Base-by-base conservation (phyloP, 2,329 filamentous ascomycete genomes). In the Orbilia javanica region DNA sequence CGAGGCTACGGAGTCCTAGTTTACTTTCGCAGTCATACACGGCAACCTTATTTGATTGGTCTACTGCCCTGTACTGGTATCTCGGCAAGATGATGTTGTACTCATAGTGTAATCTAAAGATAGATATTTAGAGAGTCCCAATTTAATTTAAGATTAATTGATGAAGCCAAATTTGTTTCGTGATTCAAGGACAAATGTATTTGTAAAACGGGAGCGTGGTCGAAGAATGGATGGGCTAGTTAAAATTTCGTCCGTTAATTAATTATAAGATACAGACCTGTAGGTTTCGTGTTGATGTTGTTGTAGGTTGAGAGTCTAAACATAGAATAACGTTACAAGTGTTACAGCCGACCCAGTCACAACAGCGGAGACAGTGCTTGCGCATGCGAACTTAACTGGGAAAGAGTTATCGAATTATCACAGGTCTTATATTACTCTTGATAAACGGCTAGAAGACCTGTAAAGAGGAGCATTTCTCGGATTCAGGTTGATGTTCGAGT, bases 251-350 rank as follows among this genome's bases (percentile, higher is more conserved):
- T n/a, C n/a, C n/a, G n/a, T n/a, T n/a, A n/a, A n/a, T n/a, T n/a
- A n/a, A n/a, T n/a, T n/a, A n/a, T n/a, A n/a, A n/a, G n/a, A n/a
- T n/a, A n/a, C n/a, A n/a, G n/a, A n/a, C n/a, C n/a, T n/a, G n/a
- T n/a, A n/a, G n/a, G n/a, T n/a, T 60, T 27, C 4, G 55, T 20
- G 55, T 60, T 60, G 55, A 60, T 11, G 10, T 27, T 60, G 55
- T 60, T 60, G 55, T n/a, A 60, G 42, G 20, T 60, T 60, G 11
- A 10, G n/a, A 57, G 52, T n/a, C n/a, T n/a, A n/a, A 22, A 39
- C 31, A 57, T 13, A 18, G 3, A 53, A 18, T 31, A n/a, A 22
- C n/a, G 3, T 4, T 13, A 15, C 55, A 6, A 29, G n/a, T 39
- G 5, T 27, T 11, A 34, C 5, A 27, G 18, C 20, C 6, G 31